A percentile compares a stretch with the other conserved stretches of the same genome.
Conservation (phyloP, 108 stramenopile species). For the Pseudonitzschia delicatissima region DNA sequence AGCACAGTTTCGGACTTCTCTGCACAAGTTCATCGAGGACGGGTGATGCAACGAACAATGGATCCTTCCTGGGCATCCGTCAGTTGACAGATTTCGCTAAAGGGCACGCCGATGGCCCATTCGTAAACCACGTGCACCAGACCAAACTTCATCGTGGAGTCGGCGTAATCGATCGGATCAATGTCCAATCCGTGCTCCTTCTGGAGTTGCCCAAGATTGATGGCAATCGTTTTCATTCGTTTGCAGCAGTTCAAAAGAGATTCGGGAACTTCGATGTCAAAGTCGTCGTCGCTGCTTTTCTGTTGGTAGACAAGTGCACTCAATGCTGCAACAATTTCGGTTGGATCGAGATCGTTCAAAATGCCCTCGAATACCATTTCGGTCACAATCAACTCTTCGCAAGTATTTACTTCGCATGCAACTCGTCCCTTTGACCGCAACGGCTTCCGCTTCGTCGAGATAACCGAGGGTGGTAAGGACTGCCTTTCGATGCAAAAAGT, state of each 20-base stretch:
- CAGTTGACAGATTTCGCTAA: conserved; percentile 84
- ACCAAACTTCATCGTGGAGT: conserved; percentile 88
- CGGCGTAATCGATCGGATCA: conserved; percentile 81
- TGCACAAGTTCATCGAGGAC: conserved; percentile 96
- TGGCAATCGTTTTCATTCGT: conserved; percentile 75
- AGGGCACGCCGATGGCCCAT: conserved; percentile 96
- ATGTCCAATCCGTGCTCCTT: conserved; percentile 77
- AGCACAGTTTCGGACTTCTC: conserved; percentile 94
- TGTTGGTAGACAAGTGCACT: conserved; percentile 94
- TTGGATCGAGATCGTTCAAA: conserved; percentile 89
- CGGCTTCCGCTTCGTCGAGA: conserved; percentile 82
- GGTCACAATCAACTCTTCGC: conserved; percentile 92
- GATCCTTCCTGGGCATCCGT: conserved; percentile 95
- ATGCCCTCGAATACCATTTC: conserved; percentile 97
- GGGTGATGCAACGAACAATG: conserved; percentile 93
- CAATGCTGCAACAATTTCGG: conserved; percentile 92
- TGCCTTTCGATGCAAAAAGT: conserved; percentile 84
- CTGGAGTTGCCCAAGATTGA: conserved; percentile 75
- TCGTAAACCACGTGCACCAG: conserved; percentile 95
- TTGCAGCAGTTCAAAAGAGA: conserved; percentile 65
- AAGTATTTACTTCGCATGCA: conserved; percentile 94
- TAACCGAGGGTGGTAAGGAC: conserved; percentile 90
- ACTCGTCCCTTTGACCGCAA: conserved; percentile 94
- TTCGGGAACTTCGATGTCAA: conserved; percentile 67
- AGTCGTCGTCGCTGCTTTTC: conserved; percentile 70